phyloP scores from a whole-genome alignment of 202 grass and related monocot genomes.

The Tripidium arundinaceum region DNA sequence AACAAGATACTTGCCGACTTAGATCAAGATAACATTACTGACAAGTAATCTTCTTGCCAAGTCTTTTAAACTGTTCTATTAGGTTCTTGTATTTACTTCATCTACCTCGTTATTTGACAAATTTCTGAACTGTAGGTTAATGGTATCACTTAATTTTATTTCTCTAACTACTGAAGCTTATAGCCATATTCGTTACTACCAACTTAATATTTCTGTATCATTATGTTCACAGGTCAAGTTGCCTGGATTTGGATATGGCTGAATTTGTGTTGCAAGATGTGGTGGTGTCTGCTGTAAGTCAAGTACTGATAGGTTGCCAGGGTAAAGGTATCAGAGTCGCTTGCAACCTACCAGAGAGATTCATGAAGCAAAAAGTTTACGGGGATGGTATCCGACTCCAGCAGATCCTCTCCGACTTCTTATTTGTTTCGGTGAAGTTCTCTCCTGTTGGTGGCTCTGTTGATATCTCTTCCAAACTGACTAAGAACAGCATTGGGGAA shows the following conservation, averaged over 20 bases:
- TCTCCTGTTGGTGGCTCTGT: conserved; percentile 75
- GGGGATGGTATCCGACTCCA: conserved; percentile 81
- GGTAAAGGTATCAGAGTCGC: conserved; percentile 74
- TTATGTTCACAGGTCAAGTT: conserved; percentile 44
- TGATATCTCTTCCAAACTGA: conserved; percentile 53
- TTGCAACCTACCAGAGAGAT: conserved; percentile 52
- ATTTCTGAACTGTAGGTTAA: not conserved
- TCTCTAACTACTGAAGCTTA: conserved; percentile 21
- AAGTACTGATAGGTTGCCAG: conserved; percentile 68
- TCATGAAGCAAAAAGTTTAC: conserved; percentile 66
- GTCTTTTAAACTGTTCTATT: conserved; percentile 2
- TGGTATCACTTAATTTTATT: not conserved
- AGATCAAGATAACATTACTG: conserved; percentile 69
- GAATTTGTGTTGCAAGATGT: conserved; percentile 77
- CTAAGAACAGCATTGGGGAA: conserved; percentile 67
- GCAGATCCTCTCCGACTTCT: conserved; percentile 84
- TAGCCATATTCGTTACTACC: not conserved
- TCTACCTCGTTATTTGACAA: conserved; percentile 6
- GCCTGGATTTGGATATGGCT: conserved; percentile 88
- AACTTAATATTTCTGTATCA: not conserved
- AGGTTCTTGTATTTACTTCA: conserved; percentile 14
- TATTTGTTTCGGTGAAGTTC: conserved; percentile 74
- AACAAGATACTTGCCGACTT: conserved; percentile 86
- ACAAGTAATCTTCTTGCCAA: conserved; percentile 52
- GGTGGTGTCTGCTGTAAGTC: conserved; percentile 75